Evolutionary conservation across 148 eudicot species (phyloP).

Genomic region (Vaccinium corymbosum): DNA sequence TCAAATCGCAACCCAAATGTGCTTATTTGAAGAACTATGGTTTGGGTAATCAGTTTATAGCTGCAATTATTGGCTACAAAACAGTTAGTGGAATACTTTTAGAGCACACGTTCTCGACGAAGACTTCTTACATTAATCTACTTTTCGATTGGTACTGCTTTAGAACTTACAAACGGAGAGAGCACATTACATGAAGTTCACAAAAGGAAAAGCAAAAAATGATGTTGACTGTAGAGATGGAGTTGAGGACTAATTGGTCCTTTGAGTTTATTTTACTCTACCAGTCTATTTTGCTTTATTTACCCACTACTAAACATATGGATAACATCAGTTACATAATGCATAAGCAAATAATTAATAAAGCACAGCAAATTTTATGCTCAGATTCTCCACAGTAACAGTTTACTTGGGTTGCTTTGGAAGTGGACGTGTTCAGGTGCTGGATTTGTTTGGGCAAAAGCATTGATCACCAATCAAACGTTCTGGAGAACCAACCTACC

Average conservation of each 20-base stretch:
- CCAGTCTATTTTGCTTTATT: conserved; percentile 1
- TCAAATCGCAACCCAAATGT: background rate
- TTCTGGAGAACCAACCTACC: background rate
- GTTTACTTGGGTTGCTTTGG: background rate
- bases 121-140: background rate
- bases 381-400: background rate
- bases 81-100: background rate
- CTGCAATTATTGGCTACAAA: conserved; percentile 10
- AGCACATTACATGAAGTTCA: too few relatives aligned
- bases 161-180: too few relatives aligned
- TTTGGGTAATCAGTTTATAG: background rate
- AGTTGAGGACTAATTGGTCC: background rate
- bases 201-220: background rate
- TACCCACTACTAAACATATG: background rate
- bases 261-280: background rate
- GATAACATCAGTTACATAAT: background rate
- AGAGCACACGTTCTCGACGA: background rate
- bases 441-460: background rate
- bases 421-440: conserved; percentile 5
- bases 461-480: background rate
- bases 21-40: background rate
- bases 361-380: background rate
- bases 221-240: background rate
- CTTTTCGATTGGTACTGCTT: background rate
- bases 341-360: background rate